Evolutionary conservation across 306 rosid genomes (phyloP).

Genomic region (Luffa aegyptiaca): DNA sequence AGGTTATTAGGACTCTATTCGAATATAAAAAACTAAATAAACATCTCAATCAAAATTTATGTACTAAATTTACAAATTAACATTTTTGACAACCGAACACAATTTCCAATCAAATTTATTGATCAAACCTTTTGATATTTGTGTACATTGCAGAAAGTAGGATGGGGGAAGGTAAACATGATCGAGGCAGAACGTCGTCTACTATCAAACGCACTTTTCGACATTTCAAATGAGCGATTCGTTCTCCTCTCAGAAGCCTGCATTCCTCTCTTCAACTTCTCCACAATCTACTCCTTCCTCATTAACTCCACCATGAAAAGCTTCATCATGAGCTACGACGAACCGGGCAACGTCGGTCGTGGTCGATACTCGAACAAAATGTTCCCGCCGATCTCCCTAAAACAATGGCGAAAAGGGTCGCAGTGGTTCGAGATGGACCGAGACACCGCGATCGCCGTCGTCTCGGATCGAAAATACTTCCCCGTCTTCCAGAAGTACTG

Average conservation of each 20-base stretch:
- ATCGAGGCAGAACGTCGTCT: conserved; percentile 33
- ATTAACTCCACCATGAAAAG: conserved; percentile 26
- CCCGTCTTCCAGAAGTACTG: conserved; percentile 7
- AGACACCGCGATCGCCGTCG: conserved; percentile 9
- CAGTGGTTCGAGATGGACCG: conserved; percentile 23
- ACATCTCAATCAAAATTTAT: too few species aligned
- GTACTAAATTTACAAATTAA: not conserved
- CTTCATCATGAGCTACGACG: conserved; percentile 18
- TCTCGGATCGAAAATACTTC: conserved; percentile 15
- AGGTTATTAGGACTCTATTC: too few species aligned
- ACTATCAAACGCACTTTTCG: conserved; percentile 33
- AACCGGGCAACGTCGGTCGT: conserved; percentile 15
- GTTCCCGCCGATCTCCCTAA: conserved; percentile 11
- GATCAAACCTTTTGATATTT: not conserved
- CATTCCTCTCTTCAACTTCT: conserved; percentile 31
- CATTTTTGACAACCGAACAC: not conserved
- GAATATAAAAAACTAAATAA: not conserved
- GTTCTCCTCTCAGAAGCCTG: conserved; percentile 34
- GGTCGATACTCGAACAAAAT: conserved; percentile 10
- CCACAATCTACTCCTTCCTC: conserved; percentile 26
- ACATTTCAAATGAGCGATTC: conserved; percentile 39
- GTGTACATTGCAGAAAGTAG: conserved; percentile 12
- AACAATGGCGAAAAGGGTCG: conserved; percentile 27
- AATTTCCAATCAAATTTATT: not conserved
- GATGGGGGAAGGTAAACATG: conserved; percentile 30